A percentile compares a stretch with the other conserved stretches of the same genome.
phyloP scores from a whole-genome alignment of 225 moss, liverwort and hornwort genomes.

The Anthoceros angustus region DNA sequence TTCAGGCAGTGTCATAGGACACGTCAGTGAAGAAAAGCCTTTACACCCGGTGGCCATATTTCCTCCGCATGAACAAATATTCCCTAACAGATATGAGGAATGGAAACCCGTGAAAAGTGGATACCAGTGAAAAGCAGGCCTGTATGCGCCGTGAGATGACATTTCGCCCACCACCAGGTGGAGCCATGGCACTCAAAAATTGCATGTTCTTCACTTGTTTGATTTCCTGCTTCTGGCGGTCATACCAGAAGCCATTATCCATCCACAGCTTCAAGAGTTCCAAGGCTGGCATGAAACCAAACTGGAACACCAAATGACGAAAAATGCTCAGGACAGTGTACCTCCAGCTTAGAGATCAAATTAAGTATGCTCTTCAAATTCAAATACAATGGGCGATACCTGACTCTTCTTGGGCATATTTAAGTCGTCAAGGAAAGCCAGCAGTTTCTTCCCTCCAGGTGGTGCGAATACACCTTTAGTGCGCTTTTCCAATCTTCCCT shows the following conservation, averaged over 20 bases:
- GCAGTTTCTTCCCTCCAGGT: conserved; percentile 52
- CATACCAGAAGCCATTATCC: conserved; percentile 74
- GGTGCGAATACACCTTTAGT: conserved; percentile 73
- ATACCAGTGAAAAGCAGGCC: conserved; percentile 60
- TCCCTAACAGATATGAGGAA: neutral
- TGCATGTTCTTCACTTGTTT: conserved; percentile 57
- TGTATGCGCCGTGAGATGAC: conserved; percentile 53
- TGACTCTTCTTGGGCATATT: conserved; percentile 71
- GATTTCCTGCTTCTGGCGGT: conserved; percentile 57
- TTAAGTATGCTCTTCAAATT: neutral
- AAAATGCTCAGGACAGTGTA: neutral
- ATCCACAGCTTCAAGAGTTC: conserved; percentile 69
- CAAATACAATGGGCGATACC: conserved; percentile 12
- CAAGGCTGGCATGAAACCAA: conserved; percentile 63
- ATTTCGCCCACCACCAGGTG: conserved; percentile 62
- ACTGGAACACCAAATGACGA: conserved; percentile 15
- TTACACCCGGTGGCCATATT: too few relatives aligned
- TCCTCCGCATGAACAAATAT: too few relatives aligned
- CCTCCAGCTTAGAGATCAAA: too few relatives aligned
- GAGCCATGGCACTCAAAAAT: conserved; percentile 67
- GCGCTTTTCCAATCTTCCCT: conserved; percentile 57
- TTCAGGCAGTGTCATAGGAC: neutral
- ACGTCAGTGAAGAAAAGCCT: too few relatives aligned
- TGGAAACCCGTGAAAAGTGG: neutral
- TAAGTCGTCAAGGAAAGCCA: conserved; percentile 61